Evolutionary conservation across 169 alveolate species (phyloP), one percentile per base, ranked within the genome.

Genomic region (Plasmodium chabaudi): DNA sequence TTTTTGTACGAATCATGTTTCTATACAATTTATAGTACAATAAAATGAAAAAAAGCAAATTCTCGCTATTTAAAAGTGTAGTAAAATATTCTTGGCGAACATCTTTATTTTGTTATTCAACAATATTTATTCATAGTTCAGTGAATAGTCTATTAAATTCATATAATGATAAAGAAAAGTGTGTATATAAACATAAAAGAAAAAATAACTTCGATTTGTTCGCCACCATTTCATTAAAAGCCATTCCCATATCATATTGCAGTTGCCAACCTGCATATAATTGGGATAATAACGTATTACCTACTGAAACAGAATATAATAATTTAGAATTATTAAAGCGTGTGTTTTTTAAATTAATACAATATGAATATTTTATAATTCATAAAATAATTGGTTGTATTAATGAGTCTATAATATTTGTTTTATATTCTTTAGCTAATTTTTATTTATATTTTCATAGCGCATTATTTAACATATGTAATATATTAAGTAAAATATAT

Each of bases 41-140:
- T 57, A 72, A 49, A 59, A 72, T 72, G 87, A 72, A 49, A 63
- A 63, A 46, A 72, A 72, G 34, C 9, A 42, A 59, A 44, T 17
- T 72, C 4, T 72, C 60, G 69, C 10, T 59, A 72, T 12, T 72
- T 47, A 42, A 72, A 21, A 21, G 64, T 63, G 21, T 57, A 59
- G 25, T 61, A 72, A 72, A 72, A 63, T 7, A 13, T n/a, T 19
- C 49, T 39, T 63, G 87, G 87, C 57, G 23, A 17, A 23, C 39
- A 13, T 17, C 9, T 17, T 12, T 47, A n/a, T 57, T 57, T 51
- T 49, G 47, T 39, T 59, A 6, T 9, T 15, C 53, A 12, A 39
- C 34, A 49, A 49, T 56, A 47, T 64, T 47, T 72, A 49, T 47
- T 15, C 59, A 56, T 42, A 44, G 44, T 21, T 56, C 25, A 15